Conservation (phyloP, 2,329 filamentous ascomycete species). For the Venturia nashicola region DNA sequence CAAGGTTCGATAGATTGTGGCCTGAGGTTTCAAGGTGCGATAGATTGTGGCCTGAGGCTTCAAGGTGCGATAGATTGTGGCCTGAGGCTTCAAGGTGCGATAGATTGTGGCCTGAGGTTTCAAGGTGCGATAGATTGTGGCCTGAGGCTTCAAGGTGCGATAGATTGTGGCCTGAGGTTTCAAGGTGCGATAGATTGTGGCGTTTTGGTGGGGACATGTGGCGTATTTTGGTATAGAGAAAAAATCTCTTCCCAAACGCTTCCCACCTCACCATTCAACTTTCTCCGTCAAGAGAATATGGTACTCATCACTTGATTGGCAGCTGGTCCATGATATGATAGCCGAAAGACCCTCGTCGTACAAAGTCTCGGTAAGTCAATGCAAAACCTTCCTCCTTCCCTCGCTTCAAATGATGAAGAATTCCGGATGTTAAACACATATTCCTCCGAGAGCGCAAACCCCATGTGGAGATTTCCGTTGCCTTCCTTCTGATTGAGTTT, state of each 20-base stretch:
- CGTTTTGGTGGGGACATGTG: neutral
- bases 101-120: no score
- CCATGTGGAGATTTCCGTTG: slow-evolving; percentile 98
- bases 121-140: no score
- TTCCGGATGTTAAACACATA: slow-evolving; percentile 89
- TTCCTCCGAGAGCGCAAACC: slow-evolving; percentile 86
- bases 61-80: no score
- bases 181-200: neutral
- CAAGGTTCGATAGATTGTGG: no score
- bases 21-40: no score
- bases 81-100: no score
- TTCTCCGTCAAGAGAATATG: neutral
- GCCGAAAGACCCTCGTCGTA: neutral
- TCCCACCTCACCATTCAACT: neutral
- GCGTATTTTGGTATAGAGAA: neutral
- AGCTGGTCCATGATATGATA: no score
- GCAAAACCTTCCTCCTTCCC: neutral
- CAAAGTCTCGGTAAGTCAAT: neutral
- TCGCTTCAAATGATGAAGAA: slow-evolving; percentile 71
- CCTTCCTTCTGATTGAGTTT: slow-evolving; percentile 90
- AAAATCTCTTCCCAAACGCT: neutral
- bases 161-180: no score
- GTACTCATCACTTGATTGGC: no score
- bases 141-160: no score
- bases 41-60: no score